Conservation (phyloP, 306 rosid genomes). For the Fragaria iinumae region DNA sequence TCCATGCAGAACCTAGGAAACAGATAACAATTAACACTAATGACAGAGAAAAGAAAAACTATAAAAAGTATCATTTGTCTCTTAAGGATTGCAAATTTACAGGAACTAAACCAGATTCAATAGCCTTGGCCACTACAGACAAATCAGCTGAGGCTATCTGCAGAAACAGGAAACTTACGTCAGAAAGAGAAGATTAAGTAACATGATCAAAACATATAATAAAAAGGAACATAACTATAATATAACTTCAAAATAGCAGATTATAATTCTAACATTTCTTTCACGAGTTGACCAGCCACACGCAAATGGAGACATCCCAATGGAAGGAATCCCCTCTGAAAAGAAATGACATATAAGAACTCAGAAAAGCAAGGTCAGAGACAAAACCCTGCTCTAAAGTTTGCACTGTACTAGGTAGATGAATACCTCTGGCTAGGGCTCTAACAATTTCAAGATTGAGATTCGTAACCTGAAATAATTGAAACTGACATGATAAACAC, state of each 20-base stretch:
- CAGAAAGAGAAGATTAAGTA: conserved; percentile 15
- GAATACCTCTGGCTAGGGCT: conserved; percentile 85
- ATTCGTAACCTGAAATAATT: conserved; percentile 70
- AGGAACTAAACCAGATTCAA: conserved; percentile 77
- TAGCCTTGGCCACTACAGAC: conserved; percentile 58
- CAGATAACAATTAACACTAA: conserved; percentile 14
- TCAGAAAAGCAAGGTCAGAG: conserved; percentile 12
- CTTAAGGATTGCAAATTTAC: conserved; percentile 47
- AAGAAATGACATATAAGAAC: conserved; percentile 24
- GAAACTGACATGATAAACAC: conserved; percentile 26
- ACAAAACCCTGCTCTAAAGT: background rate
- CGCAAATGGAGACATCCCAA: conserved; percentile 91
- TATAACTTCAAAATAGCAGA: conserved; percentile 14
- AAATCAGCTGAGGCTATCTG: conserved; percentile 75
- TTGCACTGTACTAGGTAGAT: conserved; percentile 16
- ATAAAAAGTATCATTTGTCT: conserved; percentile 2
- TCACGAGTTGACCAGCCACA: conserved; percentile 81
- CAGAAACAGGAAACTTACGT: conserved; percentile 29
- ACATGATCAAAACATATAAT: background rate
- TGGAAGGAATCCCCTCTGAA: conserved; percentile 91
- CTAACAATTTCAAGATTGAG: conserved; percentile 92
- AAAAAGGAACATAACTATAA: conserved; percentile 7
- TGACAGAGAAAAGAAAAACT: background rate
- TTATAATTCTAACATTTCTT: conserved; percentile 55
- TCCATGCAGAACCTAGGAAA: conserved; percentile 78